Conservation (phyloP, 208 protist genomes). For the Leptomonas seymouri region DNA sequence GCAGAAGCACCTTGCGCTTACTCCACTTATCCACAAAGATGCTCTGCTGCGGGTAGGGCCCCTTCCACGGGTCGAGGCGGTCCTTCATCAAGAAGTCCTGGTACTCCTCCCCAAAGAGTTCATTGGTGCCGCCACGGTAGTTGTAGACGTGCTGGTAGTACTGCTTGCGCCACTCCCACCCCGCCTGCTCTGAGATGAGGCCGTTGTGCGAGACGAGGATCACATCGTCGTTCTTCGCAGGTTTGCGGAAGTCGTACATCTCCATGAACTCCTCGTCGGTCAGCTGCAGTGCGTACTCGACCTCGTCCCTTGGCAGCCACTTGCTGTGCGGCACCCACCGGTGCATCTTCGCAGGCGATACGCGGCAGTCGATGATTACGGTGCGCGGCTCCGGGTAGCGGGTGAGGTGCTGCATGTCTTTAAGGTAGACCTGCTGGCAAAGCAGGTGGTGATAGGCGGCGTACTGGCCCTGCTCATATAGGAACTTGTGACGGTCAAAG, state of each 20-base stretch:
- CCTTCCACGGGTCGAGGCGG: constrained; percentile 85
- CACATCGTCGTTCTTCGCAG: constrained; percentile 68
- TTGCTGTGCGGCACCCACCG: constrained; percentile 86
- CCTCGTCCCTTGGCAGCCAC: constrained; percentile 90
- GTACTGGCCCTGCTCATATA: constrained; percentile 90
- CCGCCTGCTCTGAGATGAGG: constrained; percentile 85
- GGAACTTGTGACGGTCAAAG: constrained; percentile 90
- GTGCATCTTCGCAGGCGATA: constrained; percentile 76
- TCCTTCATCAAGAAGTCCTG: constrained; percentile 79
- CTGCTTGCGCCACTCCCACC: constrained; percentile 89
- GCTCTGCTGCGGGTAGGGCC: constrained; percentile 87
- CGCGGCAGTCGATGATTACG: constrained; percentile 81
- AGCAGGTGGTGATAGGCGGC: constrained; percentile 80
- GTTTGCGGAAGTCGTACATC: constrained; percentile 91
- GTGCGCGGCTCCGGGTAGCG: constrained; percentile 81
- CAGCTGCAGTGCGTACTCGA: constrained; percentile 91
- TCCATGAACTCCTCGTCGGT: constrained; percentile 83
- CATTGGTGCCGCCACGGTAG: constrained; percentile 90
- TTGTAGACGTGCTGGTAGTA: constrained; percentile 93
- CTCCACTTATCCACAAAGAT: constrained; percentile 94
- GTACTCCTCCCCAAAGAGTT: constrained; percentile 86
- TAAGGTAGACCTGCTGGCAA: constrained; percentile 85
- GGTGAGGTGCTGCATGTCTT: constrained; percentile 78
- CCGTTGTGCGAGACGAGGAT: constrained; percentile 92
- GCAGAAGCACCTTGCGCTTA: constrained; percentile 85